phyloP scores from a whole-genome alignment of 2,329 filamentous ascomycete species.

The Curvularia sp. region DNA sequence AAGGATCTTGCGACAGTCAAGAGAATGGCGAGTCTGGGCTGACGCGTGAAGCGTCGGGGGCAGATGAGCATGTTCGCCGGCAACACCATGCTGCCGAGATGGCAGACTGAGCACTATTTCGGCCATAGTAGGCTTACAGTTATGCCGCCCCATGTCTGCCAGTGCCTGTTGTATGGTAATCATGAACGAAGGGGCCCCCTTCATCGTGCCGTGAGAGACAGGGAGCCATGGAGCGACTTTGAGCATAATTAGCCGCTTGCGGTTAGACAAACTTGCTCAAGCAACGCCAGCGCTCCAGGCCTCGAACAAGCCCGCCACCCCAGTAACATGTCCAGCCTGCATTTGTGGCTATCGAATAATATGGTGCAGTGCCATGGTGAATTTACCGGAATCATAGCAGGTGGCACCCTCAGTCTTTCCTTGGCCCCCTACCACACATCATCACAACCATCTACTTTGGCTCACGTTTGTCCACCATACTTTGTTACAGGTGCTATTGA shows the following conservation, averaged over 20 bases:
- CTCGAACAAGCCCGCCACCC: slow-evolving; percentile 15
- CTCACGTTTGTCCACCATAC: background rate
- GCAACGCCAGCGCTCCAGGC: slow-evolving; percentile 22
- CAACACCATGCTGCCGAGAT: slow-evolving; percentile 5
- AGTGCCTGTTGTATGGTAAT: slow-evolving; percentile 7
- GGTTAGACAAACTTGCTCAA: slow-evolving; percentile 29
- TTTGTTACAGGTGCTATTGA: background rate
- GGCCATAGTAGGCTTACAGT: slow-evolving; percentile 14
- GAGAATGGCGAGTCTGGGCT: slow-evolving; percentile 39
- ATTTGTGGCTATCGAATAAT: slow-evolving; percentile 14
- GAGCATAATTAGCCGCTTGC: slow-evolving; percentile 38
- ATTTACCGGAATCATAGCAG: slow-evolving; percentile 21
- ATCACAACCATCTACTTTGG: background rate
- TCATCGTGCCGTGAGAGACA: slow-evolving; percentile 22
- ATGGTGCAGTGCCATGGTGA: slow-evolving; percentile 23
- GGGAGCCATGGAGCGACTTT: slow-evolving; percentile 33
- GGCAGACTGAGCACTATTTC: slow-evolving; percentile 7
- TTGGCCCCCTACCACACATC: background rate
- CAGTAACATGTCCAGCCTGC: slow-evolving; percentile 18
- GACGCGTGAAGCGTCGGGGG: slow-evolving; percentile 43
- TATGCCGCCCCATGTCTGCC: slow-evolving; percentile 15
- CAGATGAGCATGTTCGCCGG: slow-evolving; percentile 15
- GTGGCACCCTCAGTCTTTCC: slow-evolving; percentile 8
- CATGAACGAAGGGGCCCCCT: slow-evolving; percentile 18
- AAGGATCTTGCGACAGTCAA: slow-evolving; percentile 44